Conservation (phyloP, 768 basidiomycete genomes). For the Tricholoma sp. region DNA sequence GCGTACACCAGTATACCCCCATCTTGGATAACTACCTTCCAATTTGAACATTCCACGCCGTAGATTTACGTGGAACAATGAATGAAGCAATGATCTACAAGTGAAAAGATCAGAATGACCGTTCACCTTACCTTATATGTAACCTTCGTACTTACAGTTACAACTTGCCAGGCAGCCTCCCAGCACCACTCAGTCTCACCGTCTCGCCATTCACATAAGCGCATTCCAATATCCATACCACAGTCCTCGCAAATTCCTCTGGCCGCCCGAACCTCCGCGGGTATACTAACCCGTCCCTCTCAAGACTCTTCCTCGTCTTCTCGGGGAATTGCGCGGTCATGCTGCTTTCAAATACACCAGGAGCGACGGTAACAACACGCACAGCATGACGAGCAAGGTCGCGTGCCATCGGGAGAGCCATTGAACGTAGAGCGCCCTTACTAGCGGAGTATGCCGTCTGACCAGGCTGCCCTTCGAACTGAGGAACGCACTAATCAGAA, state of each 20-base stretch:
- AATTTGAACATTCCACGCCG: background rate
- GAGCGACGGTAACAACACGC: constrained; percentile 55
- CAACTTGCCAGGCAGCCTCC: constrained; percentile 34
- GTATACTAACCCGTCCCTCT: constrained; percentile 38
- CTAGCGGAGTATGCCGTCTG: constrained; percentile 54
- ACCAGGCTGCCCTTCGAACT: constrained; percentile 56
- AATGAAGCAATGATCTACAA: background rate
- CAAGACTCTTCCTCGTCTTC: constrained; percentile 34
- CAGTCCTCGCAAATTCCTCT: constrained; percentile 47
- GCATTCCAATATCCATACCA: constrained; percentile 46
- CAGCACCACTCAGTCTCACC: constrained; percentile 42
- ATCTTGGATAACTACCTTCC: background rate
- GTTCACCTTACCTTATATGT: background rate
- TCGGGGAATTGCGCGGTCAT: constrained; percentile 37
- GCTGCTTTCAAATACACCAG: constrained; percentile 46
- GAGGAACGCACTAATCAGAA: background rate
- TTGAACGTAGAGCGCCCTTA: constrained; percentile 53
- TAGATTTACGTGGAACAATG: background rate
- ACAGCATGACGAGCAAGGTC: constrained; percentile 50
- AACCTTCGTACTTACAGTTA: constrained; percentile 9
- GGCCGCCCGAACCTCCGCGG: constrained; percentile 45
- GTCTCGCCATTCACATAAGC: constrained; percentile 56
- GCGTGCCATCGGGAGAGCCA: constrained; percentile 59
- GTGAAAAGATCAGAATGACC: background rate
- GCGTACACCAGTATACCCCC: background rate